Conservation (phyloP, 2,329 filamentous ascomycete genomes). For the Phialocephala subalpina region DNA sequence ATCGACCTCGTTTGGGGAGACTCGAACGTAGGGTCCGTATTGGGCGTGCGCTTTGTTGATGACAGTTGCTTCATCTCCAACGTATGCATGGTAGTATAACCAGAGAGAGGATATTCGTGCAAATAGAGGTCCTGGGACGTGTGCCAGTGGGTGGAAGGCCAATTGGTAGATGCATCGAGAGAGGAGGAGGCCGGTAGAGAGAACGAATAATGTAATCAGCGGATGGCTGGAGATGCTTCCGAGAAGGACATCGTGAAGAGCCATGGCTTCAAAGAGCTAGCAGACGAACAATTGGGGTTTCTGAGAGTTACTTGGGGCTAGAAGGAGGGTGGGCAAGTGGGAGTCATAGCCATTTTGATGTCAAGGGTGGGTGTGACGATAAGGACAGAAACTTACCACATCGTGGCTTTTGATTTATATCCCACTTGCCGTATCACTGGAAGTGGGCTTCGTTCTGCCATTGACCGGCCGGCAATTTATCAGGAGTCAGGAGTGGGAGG, state of each 20-base stretch:
- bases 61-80: conserved; percentile 43
- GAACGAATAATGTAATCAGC: conserved; percentile 17
- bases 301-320: background rate
- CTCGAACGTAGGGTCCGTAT: conserved; percentile 45
- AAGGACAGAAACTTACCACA: background rate
- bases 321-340: background rate
- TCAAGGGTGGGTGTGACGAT: background rate
- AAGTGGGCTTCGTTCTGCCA: background rate
- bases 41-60: conserved; percentile 39
- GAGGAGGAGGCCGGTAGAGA: conserved; percentile 28
- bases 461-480: background rate
- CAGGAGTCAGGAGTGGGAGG: background rate
- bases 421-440: background rate
- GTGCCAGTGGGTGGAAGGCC: conserved; percentile 49
- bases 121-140: conserved; percentile 48
- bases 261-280: conserved; percentile 20
- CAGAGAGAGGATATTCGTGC: conserved; percentile 44
- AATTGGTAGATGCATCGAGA: conserved; percentile 44
- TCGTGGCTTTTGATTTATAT: background rate
- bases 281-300: background rate
- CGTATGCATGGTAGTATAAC: conserved; percentile 48
- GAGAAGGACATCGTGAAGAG: conserved; percentile 22
- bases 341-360: conserved; percentile 1
- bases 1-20: conserved; percentile 46
- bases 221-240: conserved; percentile 18